Percentiles rank a stretch among this genome's conserved stretches.
Conservation (phyloP, 179 eudicot species). For the Silene noctiflora region DNA sequence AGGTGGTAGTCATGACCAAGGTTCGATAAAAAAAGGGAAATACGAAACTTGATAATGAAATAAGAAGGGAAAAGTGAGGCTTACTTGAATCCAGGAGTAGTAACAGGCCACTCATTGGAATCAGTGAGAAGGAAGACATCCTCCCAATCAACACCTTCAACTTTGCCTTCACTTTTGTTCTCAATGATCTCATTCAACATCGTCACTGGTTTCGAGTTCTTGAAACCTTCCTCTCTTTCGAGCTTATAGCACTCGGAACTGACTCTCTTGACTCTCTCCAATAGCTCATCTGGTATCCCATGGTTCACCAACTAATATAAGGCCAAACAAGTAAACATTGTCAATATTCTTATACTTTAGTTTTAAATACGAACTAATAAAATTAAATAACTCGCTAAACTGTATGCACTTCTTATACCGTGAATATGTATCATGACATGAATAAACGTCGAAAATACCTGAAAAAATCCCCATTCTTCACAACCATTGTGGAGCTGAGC, state of each 20-base stretch:
- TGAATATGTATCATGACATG: background rate
- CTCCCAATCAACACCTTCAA: constrained; percentile 82
- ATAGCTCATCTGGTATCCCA: constrained; percentile 77
- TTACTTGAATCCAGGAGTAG: constrained; percentile 74
- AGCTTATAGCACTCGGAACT: constrained; percentile 59
- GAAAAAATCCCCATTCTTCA: constrained; percentile 91
- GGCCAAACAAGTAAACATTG: background rate
- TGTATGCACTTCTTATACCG: no score
- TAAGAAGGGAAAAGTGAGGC: background rate
- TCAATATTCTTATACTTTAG: background rate
- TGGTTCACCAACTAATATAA: constrained; percentile 89
- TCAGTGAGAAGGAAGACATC: constrained; percentile 73
- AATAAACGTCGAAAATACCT: constrained; percentile 32
- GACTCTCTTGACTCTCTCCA: constrained; percentile 78
- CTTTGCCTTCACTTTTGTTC: constrained; percentile 32
- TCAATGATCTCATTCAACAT: constrained; percentile 51
- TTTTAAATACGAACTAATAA: no score
- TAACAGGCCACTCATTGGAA: constrained; percentile 60
- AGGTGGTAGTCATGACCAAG: no score
- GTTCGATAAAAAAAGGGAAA: no score
- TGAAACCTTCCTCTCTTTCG: constrained; percentile 69
- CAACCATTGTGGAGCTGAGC: constrained; percentile 77
- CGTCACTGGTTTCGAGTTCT: constrained; percentile 42
- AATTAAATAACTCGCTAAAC: no score
- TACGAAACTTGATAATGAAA: background rate